These are phyloP conservation scores for Populus ilicifolia DNA, from an alignment of 345 rosid species.

Conservation along the genomic window DNA sequence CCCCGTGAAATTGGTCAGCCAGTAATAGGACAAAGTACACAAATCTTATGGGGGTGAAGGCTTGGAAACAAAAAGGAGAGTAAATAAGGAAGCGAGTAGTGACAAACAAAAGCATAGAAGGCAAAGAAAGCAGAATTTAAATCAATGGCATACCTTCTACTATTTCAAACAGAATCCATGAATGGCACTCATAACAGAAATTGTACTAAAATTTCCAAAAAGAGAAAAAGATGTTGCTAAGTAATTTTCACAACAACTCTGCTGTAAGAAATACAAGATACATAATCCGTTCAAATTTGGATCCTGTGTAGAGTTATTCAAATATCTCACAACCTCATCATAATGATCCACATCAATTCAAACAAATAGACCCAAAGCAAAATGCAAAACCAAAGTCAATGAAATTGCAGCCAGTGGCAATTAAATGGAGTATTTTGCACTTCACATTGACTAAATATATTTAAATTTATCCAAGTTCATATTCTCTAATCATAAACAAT, in stretches of 20 bases:
- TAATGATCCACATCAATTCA: neutral
- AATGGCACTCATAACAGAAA: neutral
- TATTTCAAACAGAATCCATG: neutral
- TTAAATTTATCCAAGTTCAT: neutral
- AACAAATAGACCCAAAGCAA: neutral
- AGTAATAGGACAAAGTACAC: neutral
- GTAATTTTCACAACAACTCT: neutral
- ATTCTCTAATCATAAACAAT: neutral
- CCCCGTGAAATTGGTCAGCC: neutral
- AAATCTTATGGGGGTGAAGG: neutral
- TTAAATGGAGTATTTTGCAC: neutral
- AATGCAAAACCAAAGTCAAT: neutral
- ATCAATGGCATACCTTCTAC: neutral
- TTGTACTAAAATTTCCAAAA: neutral
- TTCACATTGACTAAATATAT: slow-evolving; percentile 1
- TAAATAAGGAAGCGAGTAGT: neutral
- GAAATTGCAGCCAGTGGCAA: neutral
- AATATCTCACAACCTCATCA: neutral
- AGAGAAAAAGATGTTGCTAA: neutral
- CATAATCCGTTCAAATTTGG: neutral
- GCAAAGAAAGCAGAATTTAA: neutral
- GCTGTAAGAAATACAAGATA: neutral
- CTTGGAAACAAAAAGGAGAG: neutral
- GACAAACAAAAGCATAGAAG: neutral
- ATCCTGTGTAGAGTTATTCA: neutral